Conservation (phyloP, 345 rosid genomes). For the Bruguiera sexangula region DNA sequence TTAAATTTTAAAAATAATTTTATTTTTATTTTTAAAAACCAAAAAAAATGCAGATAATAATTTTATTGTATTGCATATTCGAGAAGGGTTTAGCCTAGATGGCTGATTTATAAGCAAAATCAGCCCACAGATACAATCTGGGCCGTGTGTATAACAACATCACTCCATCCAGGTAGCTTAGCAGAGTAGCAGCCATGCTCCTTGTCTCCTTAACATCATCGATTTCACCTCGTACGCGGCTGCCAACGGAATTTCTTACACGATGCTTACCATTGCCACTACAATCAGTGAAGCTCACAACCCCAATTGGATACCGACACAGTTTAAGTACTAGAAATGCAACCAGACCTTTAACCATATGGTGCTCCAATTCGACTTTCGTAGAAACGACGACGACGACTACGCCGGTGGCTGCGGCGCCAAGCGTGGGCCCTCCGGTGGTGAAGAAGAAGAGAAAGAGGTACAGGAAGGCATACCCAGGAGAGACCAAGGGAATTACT, state of each 20-base stretch:
- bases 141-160: no score
- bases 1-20: no score
- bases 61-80: no score
- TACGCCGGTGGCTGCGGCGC: background rate
- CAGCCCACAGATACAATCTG: no score
- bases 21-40: no score
- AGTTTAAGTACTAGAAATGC: background rate
- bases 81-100: no score
- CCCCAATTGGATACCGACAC: background rate
- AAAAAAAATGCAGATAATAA: no score
- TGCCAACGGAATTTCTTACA: background rate
- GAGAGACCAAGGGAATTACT: slow-evolving; percentile 76
- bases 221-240: background rate
- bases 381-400: slow-evolving; percentile 17
- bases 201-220: background rate
- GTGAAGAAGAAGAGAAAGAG: slow-evolving; percentile 56
- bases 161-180: background rate
- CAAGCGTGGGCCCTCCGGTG: slow-evolving; percentile 25
- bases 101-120: no score
- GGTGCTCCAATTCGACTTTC: slow-evolving; percentile 28
- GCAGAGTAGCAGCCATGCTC: background rate
- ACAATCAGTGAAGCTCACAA: slow-evolving; percentile 1
- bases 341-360: slow-evolving; percentile 5
- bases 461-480: slow-evolving; percentile 73
- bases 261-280: background rate